These are phyloP conservation scores for Didymella segeticola DNA, from an alignment of 2,329 filamentous ascomycete species.

Conservation along the genomic window DNA sequence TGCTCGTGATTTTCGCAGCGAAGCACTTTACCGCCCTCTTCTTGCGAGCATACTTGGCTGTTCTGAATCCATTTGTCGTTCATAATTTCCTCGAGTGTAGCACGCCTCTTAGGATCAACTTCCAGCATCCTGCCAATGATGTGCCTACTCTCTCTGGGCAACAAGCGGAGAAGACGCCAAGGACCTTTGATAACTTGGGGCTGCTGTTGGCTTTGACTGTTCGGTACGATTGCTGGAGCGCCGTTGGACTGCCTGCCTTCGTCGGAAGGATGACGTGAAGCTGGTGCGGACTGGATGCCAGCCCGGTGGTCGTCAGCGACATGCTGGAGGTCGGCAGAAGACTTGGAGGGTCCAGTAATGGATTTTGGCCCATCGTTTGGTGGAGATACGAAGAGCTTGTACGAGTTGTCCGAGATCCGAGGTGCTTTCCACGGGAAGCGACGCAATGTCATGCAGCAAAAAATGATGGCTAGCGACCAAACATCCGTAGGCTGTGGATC, in stretches of 20 bases:
- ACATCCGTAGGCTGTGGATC: conserved; percentile 94
- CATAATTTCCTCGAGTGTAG: conserved; percentile 84
- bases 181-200: conserved; percentile 81
- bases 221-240: conserved; percentile 27
- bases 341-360: conserved; percentile 43
- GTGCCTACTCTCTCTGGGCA: conserved; percentile 87
- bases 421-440: conserved; percentile 98
- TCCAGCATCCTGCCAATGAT: conserved; percentile 94
- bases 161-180: conserved; percentile 83
- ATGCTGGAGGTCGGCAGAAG: conserved; percentile 46
- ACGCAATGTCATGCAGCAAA: conserved; percentile 96
- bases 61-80: conserved; percentile 89
- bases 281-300: conserved; percentile 48
- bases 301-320: conserved; percentile 39
- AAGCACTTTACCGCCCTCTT: conserved; percentile 75
- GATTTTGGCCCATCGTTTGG: conserved; percentile 63
- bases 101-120: conserved; percentile 81
- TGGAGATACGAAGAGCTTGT: conserved; percentile 86
- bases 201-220: conserved; percentile 58
- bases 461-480: conserved; percentile 98
- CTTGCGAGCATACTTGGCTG: conserved; percentile 80
- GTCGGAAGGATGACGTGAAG: conserved; percentile 48
- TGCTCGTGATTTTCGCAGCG: conserved; percentile 81
- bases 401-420: conserved; percentile 89
- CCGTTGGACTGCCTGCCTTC: conserved; percentile 28